These are phyloP conservation scores for Xylaria sp. DNA, from an alignment of 2,329 filamentous ascomycete species.

Conservation along the genomic window DNA sequence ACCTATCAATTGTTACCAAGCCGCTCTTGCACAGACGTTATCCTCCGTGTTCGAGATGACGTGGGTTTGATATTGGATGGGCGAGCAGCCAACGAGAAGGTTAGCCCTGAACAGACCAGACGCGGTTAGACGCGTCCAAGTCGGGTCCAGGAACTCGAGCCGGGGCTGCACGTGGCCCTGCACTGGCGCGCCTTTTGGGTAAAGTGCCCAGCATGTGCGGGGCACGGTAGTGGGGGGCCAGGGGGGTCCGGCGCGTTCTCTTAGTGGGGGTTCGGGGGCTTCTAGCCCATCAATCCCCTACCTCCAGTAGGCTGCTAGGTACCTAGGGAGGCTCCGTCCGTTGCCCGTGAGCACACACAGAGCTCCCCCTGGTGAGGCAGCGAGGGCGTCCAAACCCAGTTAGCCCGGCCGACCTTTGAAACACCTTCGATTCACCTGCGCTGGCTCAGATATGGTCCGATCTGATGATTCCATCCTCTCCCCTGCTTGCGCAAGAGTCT, in stretches of 20 bases:
- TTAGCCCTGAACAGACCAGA: neutral
- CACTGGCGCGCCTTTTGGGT: too few relatives aligned
- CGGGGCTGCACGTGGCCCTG: neutral
- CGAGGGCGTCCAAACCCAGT: neutral
- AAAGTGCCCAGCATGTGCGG: too few relatives aligned
- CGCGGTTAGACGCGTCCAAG: neutral
- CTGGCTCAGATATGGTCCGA: neutral
- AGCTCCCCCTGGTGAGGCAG: neutral
- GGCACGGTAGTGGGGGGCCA: too few relatives aligned
- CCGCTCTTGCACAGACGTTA: too few relatives aligned
- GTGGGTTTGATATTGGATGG: neutral
- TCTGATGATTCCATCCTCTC: neutral
- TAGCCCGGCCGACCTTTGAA: constrained; percentile 10
- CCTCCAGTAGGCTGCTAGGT: too few relatives aligned
- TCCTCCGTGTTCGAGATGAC: neutral
- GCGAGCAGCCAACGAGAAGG: neutral
- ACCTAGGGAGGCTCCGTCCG: too few relatives aligned
- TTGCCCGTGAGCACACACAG: too few relatives aligned
- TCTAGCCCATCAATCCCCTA: too few relatives aligned
- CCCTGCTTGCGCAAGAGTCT: neutral
- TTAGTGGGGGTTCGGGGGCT: too few relatives aligned
- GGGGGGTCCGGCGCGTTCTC: too few relatives aligned
- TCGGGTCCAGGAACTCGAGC: neutral
- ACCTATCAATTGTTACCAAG: too few relatives aligned
- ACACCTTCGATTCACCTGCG: constrained; percentile 17